Conservation (phyloP, 768 basidiomycete genomes). For the Mycena kentingensis region DNA sequence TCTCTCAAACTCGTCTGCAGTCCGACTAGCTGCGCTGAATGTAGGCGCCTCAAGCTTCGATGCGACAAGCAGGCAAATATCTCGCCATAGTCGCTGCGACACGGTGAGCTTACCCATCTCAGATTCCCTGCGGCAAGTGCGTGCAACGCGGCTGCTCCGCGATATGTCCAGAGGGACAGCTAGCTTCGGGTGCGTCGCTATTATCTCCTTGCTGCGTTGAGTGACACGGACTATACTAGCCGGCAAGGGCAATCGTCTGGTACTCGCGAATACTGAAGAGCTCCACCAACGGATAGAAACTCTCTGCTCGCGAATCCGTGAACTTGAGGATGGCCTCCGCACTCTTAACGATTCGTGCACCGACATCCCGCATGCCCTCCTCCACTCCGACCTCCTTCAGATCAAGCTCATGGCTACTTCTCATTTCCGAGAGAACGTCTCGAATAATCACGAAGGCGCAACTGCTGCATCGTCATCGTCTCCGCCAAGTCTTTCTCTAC, state of each 20-base stretch:
- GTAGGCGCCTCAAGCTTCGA: slow-evolving; percentile 61
- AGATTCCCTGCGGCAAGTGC: slow-evolving; percentile 83
- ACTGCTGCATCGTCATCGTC: neutral
- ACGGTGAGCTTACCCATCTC: slow-evolving; percentile 9
- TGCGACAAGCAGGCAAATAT: slow-evolving; percentile 62
- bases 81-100: neutral
- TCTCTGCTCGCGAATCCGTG: slow-evolving; percentile 55
- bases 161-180: slow-evolving; percentile 67
- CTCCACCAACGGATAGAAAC: slow-evolving; percentile 65
- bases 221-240: slow-evolving; percentile 30
- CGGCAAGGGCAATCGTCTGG: slow-evolving; percentile 63
- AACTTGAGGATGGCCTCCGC: slow-evolving; percentile 61
- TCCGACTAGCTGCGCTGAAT: slow-evolving; percentile 55
- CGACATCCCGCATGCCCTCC: slow-evolving; percentile 51
- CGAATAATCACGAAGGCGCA: neutral
- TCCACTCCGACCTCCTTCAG: slow-evolving; percentile 37
- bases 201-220: slow-evolving; percentile 51
- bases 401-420: slow-evolving; percentile 23
- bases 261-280: slow-evolving; percentile 71
- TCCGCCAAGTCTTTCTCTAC: slow-evolving; percentile 3
- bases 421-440: neutral
- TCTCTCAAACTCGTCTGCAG: slow-evolving; percentile 25
- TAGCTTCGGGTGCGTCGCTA: slow-evolving; percentile 7
- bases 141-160: slow-evolving; percentile 69
- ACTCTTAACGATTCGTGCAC: slow-evolving; percentile 50